These are phyloP conservation scores for Hymenoscyphus albidus DNA, from an alignment of 2,329 filamentous ascomycete genomes.

Conservation along the genomic window DNA sequence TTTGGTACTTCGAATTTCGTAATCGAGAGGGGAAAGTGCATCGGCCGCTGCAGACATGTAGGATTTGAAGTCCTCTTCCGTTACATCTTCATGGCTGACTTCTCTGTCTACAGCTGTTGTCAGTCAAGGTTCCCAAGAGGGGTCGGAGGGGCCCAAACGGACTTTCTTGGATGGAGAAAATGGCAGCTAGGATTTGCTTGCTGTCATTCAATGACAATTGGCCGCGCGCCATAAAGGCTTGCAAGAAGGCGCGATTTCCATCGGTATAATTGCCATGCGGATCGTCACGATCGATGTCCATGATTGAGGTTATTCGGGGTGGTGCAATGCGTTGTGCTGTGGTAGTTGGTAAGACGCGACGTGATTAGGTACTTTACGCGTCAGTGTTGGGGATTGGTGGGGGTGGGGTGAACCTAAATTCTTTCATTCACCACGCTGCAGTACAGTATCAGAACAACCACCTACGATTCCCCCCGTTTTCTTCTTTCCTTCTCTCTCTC, in stretches of 20 bases:
- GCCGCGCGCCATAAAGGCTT: slow-evolving; percentile 77
- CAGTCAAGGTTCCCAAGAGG: slow-evolving; percentile 7
- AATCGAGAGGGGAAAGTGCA: slow-evolving; percentile 74
- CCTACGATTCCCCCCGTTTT: no score
- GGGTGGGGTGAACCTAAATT: no score
- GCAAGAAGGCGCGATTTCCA: slow-evolving; percentile 81
- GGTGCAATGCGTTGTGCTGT: not conserved
- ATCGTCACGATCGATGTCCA: slow-evolving; percentile 17
- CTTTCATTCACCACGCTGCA: no score
- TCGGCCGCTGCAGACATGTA: slow-evolving; percentile 69
- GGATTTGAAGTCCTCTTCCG: slow-evolving; percentile 60
- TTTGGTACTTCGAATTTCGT: slow-evolving; percentile 73
- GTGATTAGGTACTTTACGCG: not conserved
- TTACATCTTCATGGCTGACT: slow-evolving; percentile 59
- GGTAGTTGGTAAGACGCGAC: not conserved
- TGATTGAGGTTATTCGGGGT: slow-evolving; percentile 6
- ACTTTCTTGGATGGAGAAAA: slow-evolving; percentile 52
- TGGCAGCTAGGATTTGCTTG: slow-evolving; percentile 69
- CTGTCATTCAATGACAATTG: slow-evolving; percentile 73
- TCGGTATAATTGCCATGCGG: slow-evolving; percentile 39
- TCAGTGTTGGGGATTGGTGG: no score
- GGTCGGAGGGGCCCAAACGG: not conserved
- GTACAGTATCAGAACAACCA: no score
- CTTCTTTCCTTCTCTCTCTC: no score
- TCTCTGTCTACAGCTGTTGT: slow-evolving; percentile 38